Conservation (phyloP, 1,139 yeast species). For the Taphrina flavorubra region DNA sequence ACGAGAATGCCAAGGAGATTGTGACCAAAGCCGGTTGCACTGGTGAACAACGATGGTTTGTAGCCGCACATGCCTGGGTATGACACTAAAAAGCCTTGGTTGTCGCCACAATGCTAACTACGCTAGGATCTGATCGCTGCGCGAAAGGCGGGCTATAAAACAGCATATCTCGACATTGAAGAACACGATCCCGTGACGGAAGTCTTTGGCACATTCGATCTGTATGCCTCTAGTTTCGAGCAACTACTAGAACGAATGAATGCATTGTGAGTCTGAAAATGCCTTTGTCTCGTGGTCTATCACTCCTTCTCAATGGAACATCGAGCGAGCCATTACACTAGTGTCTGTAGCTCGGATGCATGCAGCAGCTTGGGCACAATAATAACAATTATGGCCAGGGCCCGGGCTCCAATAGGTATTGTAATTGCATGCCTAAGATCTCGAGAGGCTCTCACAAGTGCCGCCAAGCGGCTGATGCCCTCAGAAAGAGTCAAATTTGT, state of each 20-base stretch:
- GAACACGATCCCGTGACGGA: conserved; percentile 34
- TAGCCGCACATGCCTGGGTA: conserved; percentile 41
- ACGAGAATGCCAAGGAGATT: conserved; percentile 25
- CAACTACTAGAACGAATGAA: conserved; percentile 23
- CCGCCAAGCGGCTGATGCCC: background rate
- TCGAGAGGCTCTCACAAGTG: background rate
- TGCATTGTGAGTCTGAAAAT: background rate
- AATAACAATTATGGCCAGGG: too few species aligned
- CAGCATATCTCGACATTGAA: conserved; percentile 37
- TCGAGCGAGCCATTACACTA: background rate
- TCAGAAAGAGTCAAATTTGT: too few species aligned
- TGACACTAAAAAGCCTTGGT: background rate
- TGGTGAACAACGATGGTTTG: conserved; percentile 38
- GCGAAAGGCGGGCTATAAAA: conserved; percentile 38
- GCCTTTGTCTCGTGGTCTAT: too few species aligned
- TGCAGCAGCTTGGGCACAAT: background rate
- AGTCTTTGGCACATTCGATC: conserved; percentile 35
- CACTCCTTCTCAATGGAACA: too few species aligned
- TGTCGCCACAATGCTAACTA: background rate
- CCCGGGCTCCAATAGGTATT: too few species aligned
- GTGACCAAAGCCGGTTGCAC: background rate
- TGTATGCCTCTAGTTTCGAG: conserved; percentile 27
- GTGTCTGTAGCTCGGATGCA: background rate
- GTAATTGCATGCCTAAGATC: too few species aligned
- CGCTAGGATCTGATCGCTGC: conserved; percentile 32